Conservation (phyloP, 2,329 filamentous ascomycete species). For the Aspergillus alliaceus region DNA sequence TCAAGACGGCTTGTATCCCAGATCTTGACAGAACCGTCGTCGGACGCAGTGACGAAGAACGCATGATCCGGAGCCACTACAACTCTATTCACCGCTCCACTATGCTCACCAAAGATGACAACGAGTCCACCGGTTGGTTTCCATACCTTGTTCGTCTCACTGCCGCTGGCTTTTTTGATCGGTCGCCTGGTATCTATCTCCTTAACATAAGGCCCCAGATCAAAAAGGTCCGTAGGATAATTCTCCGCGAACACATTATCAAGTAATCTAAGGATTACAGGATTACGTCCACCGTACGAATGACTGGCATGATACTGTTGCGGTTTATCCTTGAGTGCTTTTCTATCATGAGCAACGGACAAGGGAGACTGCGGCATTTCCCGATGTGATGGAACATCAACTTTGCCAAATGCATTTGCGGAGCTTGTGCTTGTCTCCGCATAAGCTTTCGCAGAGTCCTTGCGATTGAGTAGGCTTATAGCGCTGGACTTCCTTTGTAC, state of each 20-base stretch:
- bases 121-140: slow-evolving; percentile 80
- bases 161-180: slow-evolving; percentile 56
- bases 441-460: slow-evolving; percentile 58
- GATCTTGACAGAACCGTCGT: slow-evolving; percentile 86
- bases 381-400: slow-evolving; percentile 54
- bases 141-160: slow-evolving; percentile 66
- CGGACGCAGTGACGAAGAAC: slow-evolving; percentile 92
- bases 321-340: slow-evolving; percentile 22
- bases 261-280: slow-evolving; percentile 62
- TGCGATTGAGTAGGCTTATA: slow-evolving; percentile 60
- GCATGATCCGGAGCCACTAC: slow-evolving; percentile 82
- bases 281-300: slow-evolving; percentile 78
- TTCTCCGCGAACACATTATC: slow-evolving; percentile 78
- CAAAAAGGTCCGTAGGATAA: slow-evolving; percentile 60
- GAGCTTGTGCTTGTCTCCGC: slow-evolving; percentile 67
- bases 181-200: slow-evolving; percentile 58
- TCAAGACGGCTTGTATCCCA: slow-evolving; percentile 92
- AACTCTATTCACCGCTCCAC: slow-evolving; percentile 76
- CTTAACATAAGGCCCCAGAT: slow-evolving; percentile 77
- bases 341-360: slow-evolving; percentile 36
- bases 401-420: slow-evolving; percentile 63
- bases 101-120: slow-evolving; percentile 86
- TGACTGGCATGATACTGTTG: slow-evolving; percentile 65
- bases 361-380: slow-evolving; percentile 37
- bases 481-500: slow-evolving; percentile 53